Evolutionary conservation across 1,284 basidiomycete genomes (phyloP).

Genomic region (Pterulicium gracile): DNA sequence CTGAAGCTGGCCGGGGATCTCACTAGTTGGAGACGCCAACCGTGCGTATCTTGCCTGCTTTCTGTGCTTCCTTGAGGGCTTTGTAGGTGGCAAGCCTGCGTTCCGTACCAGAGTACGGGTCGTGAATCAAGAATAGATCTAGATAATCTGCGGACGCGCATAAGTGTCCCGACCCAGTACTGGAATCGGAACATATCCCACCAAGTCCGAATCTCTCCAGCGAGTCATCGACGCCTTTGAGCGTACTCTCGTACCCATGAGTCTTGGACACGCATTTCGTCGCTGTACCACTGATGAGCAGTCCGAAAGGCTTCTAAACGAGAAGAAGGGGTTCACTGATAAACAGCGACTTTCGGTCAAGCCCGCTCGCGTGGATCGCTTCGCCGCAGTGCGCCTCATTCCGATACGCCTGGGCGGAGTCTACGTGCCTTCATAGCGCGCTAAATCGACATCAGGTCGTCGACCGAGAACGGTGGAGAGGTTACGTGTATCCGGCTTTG

Average conservation of each 20-base stretch:
- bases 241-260: slow-evolving; percentile 25
- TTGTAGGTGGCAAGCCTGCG: slow-evolving; percentile 34
- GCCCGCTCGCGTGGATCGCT: slow-evolving; percentile 16
- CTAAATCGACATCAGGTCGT: neutral
- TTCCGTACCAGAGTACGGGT: slow-evolving; percentile 31
- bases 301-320: neutral
- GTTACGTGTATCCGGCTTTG: slow-evolving; percentile 28
- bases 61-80: slow-evolving; percentile 30
- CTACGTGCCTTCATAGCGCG: slow-evolving; percentile 19
- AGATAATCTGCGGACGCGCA: slow-evolving; percentile 29
- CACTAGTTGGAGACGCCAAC: slow-evolving; percentile 61
- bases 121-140: slow-evolving; percentile 53
- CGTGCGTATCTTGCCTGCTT: slow-evolving; percentile 38
- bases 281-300: slow-evolving; percentile 15
- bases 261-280: slow-evolving; percentile 26
- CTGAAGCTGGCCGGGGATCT: too few species aligned
- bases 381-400: slow-evolving; percentile 27
- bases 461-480: neutral
- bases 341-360: slow-evolving; percentile 18
- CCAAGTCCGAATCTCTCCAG: slow-evolving; percentile 25
- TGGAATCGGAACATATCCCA: slow-evolving; percentile 9
- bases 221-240: slow-evolving; percentile 24
- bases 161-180: neutral
- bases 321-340: slow-evolving; percentile 13
- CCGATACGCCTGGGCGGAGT: slow-evolving; percentile 28